Percentiles rank a stretch among this genome's conserved stretches.
Evolutionary conservation across 2,329 filamentous ascomycete species (phyloP).

Genomic region (Aspergillus latus): DNA sequence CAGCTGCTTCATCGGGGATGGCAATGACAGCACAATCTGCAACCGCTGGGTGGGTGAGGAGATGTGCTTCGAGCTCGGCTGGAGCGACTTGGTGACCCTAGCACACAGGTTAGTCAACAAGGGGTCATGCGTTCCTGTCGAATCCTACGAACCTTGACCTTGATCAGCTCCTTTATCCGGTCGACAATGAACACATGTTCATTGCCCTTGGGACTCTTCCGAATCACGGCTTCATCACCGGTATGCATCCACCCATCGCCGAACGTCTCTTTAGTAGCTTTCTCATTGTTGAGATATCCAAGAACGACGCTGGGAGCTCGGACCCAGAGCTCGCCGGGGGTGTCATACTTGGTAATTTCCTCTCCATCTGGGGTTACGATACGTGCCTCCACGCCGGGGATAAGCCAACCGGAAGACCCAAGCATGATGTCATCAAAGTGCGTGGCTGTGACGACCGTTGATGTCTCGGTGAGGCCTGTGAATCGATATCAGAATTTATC

Average conservation of each 20-base stretch:
- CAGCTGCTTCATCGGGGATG: slow-evolving; percentile 62
- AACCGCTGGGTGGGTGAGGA: slow-evolving; percentile 73
- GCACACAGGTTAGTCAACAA: neutral
- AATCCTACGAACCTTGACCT: slow-evolving; percentile 63
- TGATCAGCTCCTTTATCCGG: slow-evolving; percentile 75
- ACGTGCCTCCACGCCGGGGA: slow-evolving; percentile 65
- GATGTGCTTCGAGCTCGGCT: slow-evolving; percentile 76
- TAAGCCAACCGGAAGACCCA: slow-evolving; percentile 69
- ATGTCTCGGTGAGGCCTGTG: slow-evolving; percentile 71
- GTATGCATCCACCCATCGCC: slow-evolving; percentile 76
- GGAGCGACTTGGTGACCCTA: slow-evolving; percentile 81
- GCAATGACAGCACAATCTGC: slow-evolving; percentile 77
- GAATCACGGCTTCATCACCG: slow-evolving; percentile 77
- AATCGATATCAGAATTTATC: neutral
- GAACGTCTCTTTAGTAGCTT: slow-evolving; percentile 79
- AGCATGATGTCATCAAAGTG: slow-evolving; percentile 61
- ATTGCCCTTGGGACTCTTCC: slow-evolving; percentile 61
- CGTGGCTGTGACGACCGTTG: slow-evolving; percentile 66
- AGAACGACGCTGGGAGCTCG: slow-evolving; percentile 74
- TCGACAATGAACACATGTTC: slow-evolving; percentile 87
- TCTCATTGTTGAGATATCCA: slow-evolving; percentile 83
- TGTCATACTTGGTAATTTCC: slow-evolving; percentile 69
- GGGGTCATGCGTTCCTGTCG: neutral
- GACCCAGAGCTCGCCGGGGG: slow-evolving; percentile 77
- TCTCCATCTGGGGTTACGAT: slow-evolving; percentile 67